A percentile compares a stretch with the other conserved stretches of the same genome.
These are phyloP conservation scores for Blastocystis sp. DNA, from an alignment of 352 stramenopile species.

Conservation along the genomic window DNA sequence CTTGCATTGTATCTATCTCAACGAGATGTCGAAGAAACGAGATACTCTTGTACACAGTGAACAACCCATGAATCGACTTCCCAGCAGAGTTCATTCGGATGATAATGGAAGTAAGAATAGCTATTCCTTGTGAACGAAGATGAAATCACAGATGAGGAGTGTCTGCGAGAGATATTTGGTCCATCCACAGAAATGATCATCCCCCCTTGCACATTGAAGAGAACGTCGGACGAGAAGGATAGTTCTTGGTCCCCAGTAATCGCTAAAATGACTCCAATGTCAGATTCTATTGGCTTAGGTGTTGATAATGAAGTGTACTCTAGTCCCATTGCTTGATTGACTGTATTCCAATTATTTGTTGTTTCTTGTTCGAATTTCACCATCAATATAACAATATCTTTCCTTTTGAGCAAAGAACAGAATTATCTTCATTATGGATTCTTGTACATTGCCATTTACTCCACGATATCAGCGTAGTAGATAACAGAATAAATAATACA, in stretches of 20 bases:
- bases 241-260: slow-evolving; percentile 29
- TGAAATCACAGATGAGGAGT: neutral
- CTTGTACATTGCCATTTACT: neutral
- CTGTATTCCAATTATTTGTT: neutral
- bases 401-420: neutral
- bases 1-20: slow-evolving; percentile 47
- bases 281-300: slow-evolving; percentile 8
- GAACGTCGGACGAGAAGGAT: slow-evolving; percentile 27
- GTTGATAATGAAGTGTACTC: slow-evolving; percentile 42
- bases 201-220: slow-evolving; percentile 1
- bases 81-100: neutral
- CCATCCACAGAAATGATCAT: neutral
- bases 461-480: slow-evolving; percentile 18
- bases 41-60: neutral
- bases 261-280: slow-evolving; percentile 37
- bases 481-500: neutral
- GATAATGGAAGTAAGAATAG: neutral
- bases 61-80: neutral
- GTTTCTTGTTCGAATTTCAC: slow-evolving; percentile 10
- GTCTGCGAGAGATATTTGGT: slow-evolving; percentile 44
- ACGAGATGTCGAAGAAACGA: slow-evolving; percentile 21
- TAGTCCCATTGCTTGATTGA: slow-evolving; percentile 33
- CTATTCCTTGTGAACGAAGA: neutral
- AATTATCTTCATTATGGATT: slow-evolving; percentile 35
- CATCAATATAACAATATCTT: neutral